Evolutionary conservation across 352 stramenopile genomes (phyloP), one percentile per base, ranked within the genome.

Genomic region (Globisporangium middletonii): DNA sequence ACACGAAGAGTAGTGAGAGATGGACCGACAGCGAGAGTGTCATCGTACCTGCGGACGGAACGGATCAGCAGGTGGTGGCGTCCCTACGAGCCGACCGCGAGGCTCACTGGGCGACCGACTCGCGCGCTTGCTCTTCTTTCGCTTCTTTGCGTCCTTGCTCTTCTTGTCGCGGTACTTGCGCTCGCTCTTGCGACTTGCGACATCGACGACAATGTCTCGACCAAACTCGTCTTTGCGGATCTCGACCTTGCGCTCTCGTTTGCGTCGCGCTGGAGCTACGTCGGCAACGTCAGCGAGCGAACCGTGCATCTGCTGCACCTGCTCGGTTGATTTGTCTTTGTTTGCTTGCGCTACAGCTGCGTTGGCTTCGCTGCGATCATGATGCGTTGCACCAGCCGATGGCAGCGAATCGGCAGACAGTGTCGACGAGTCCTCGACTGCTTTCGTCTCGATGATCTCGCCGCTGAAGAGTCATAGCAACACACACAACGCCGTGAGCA

Each of bases 211-310:
- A 19, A 92, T 57, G 46, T 92, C 83, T 5, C 84, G 82, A 27
- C 84, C 84, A 59, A 92, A 94, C 51, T 94, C 84, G 59, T 94
- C 84, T 53, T 90, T 91, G n/a, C 49, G 48, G 12, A 73, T 62
- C 23, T 63, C 45, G 4, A 64, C 8, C 27, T 59, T 58, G 41
- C 72, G 72, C 48, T 67, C 72, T 23, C 62, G 45, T 44, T 63
- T 75, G 51, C 33, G 27, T n/a, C n/a, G 37, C 12, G 30, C 37
- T 9, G 15, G 19, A 53, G 28, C 35, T 8, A 5, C 3, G 6
- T 19, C 6, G 4, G 12, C 5, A 41, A 15, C 43, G 27, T 7
- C 23, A n/a, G 26, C 5, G 33, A 33, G 5, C 12, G 16, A 44
- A 1, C 7, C 33, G 12, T 38, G 41, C 13, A 13, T 6, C 13